Conservation (phyloP, 306 rosid genomes). For the Cicer arietinum region DNA sequence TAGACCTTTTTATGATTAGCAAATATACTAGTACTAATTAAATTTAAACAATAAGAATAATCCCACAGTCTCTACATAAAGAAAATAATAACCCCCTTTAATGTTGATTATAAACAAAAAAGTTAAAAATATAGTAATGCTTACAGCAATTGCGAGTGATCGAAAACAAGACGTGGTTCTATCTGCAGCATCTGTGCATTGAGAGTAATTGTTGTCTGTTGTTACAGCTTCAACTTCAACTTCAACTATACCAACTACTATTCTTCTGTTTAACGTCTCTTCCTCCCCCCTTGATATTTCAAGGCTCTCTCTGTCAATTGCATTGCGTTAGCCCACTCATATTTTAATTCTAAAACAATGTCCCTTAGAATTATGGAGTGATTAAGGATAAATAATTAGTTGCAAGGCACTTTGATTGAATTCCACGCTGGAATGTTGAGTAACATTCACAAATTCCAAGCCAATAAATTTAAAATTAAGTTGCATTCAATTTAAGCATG, state of each 20-base stretch:
- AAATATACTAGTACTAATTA: no score
- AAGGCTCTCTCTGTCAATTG: slow-evolving; percentile 63
- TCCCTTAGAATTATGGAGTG: neutral
- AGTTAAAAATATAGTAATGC: slow-evolving; percentile 29
- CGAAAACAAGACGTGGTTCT: slow-evolving; percentile 72
- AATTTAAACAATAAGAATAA: no score
- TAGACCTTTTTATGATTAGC: no score
- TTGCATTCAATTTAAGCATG: slow-evolving; percentile 32
- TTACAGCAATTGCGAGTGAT: slow-evolving; percentile 81
- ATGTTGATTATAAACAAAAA: no score
- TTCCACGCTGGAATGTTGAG: slow-evolving; percentile 43
- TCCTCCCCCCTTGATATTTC: slow-evolving; percentile 66
- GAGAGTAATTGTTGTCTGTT: slow-evolving; percentile 44
- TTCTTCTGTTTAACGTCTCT: slow-evolving; percentile 45
- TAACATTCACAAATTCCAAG: slow-evolving; percentile 28
- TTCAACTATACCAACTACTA: slow-evolving; percentile 41
- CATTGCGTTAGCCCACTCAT: no score
- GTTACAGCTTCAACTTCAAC: neutral
- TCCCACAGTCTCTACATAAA: no score
- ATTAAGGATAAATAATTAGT: slow-evolving; percentile 30
- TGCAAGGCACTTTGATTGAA: slow-evolving; percentile 47
- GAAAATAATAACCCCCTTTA: no score
- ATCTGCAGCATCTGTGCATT: slow-evolving; percentile 68
- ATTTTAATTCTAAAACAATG: no score
- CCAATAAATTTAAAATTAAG: slow-evolving; percentile 31